These are phyloP conservation scores for Pleurostoma richardsiae DNA, from an alignment of 2,329 filamentous ascomycete genomes.

Conservation along the genomic window DNA sequence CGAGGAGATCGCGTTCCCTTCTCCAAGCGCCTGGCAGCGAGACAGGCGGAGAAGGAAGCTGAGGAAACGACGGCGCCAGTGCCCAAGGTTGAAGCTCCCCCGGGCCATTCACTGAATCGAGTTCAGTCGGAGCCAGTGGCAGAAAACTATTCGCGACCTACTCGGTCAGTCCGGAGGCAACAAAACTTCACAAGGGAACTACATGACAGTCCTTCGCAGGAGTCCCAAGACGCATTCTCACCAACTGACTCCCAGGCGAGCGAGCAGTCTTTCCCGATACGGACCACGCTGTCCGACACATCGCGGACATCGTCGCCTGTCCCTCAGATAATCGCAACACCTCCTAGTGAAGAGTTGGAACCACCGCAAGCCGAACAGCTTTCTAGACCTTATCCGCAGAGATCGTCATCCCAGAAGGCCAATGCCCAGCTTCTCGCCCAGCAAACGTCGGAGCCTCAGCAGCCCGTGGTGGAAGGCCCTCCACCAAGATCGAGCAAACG, in stretches of 20 bases:
- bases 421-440: slow-evolving; percentile 34
- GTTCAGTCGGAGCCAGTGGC: slow-evolving; percentile 66
- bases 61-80: slow-evolving; percentile 34
- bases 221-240: slow-evolving; percentile 5
- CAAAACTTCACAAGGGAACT: slow-evolving; percentile 37
- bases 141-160: slow-evolving; percentile 61
- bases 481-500: slow-evolving; percentile 24
- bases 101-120: slow-evolving; percentile 49
- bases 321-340: slow-evolving; percentile 62
- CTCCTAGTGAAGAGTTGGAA: slow-evolving; percentile 30
- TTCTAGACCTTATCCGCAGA: slow-evolving; percentile 39
- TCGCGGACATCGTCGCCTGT: slow-evolving; percentile 24
- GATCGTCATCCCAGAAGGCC: slow-evolving; percentile 48
- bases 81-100: slow-evolving; percentile 38
- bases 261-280: neutral
- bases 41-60: slow-evolving; percentile 55
- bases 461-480: slow-evolving; percentile 16
- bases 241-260: neutral
- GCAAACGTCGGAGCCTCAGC: slow-evolving; percentile 8
- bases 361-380: slow-evolving; percentile 3
- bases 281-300: neutral
- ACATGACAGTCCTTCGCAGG: slow-evolving; percentile 24
- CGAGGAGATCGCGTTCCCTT: slow-evolving; percentile 71
- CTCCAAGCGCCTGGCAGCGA: slow-evolving; percentile 64
- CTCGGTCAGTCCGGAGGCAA: slow-evolving; percentile 38